Base-by-base conservation (phyloP, 352 stramenopile species). In the Pythium sukuiense region DNA sequence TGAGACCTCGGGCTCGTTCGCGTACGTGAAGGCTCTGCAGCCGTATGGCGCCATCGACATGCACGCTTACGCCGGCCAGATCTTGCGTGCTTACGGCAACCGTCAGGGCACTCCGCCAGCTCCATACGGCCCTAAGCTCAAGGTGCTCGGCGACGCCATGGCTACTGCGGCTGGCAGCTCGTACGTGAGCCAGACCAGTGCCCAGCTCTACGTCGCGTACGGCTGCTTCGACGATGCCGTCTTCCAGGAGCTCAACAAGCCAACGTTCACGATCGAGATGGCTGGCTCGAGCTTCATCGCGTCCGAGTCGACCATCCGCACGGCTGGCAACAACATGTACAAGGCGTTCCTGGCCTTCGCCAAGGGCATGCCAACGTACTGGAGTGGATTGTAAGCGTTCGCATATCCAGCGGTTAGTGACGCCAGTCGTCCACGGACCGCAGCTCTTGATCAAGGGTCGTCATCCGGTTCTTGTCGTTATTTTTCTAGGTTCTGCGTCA, bases 191-290 rank as follows among this genome's bases (percentile, higher is more conserved):
- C 43, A 69, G 37, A 69, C 59, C 26, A 60, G 41, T 6, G 54
- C 43, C 18, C 43, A 68, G n/a, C 50, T 76, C 30, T 76, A 76
- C 66, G 39, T 69, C 32, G 60, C 61, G 7, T 76, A 76, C 50
- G 70, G 70, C 41, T 68, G 60, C 49, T 76, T 76, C 49, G 50
- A 55, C 6, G 70, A 76, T 37, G 60, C 58, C 50, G 41, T 76
- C 33, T 76, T 76, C 32, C 56, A 68, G 20, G 53, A 62, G 32
- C 69, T 73, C 32, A 61, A 69, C 55, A 73, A 73, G 54, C 41
- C 66, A 18, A 60, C 57, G 14, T 45, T 76, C 26, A 76, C 57
- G 9, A 66, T 76, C 29, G 70, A 76, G 37, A 53, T 76, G 56
- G 60, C 65, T 11, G 70, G 70, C 53, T 30, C 52, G 11, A 55